Conservation (phyloP, 2,329 filamentous ascomycete species). For the Pseudonectria buxi region DNA sequence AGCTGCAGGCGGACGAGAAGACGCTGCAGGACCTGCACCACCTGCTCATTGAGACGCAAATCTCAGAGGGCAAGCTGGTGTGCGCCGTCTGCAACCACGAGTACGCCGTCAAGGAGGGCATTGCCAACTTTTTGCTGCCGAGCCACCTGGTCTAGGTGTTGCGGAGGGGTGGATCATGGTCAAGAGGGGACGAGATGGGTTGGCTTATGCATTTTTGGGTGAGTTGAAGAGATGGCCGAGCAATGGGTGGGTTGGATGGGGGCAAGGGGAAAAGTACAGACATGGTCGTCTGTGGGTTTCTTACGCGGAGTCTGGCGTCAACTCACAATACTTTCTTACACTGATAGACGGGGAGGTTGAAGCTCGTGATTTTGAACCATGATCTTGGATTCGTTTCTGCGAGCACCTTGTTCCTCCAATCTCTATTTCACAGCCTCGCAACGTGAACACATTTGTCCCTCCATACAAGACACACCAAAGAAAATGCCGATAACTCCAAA, state of each 20-base stretch:
- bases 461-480: slow-evolving; percentile 18
- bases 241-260: too few relatives aligned
- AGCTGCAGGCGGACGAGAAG: slow-evolving; percentile 59
- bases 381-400: slow-evolving; percentile 4
- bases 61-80: slow-evolving; percentile 80
- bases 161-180: slow-evolving; percentile 1
- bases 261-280: not conserved
- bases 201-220: too few relatives aligned
- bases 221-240: too few relatives aligned
- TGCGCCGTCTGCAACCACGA: slow-evolving; percentile 91
- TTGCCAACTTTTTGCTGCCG: slow-evolving; percentile 91
- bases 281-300: too few relatives aligned
- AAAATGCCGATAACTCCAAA: slow-evolving; percentile 20
- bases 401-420: slow-evolving; percentile 15
- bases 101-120: slow-evolving; percentile 91
- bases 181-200: not conserved
- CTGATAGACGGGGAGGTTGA: slow-evolving; percentile 1
- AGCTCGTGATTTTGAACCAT: slow-evolving; percentile 6
- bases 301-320: too few relatives aligned
- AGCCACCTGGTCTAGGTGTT: slow-evolving; percentile 67
- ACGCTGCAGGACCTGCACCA: slow-evolving; percentile 72
- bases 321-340: slow-evolving; percentile 2
- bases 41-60: slow-evolving; percentile 80
- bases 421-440: slow-evolving; percentile 7
- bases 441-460: slow-evolving; percentile 17